Base-by-base conservation (phyloP, 805 yeast genomes). In the Kluyveromyces dobzhanskii region DNA sequence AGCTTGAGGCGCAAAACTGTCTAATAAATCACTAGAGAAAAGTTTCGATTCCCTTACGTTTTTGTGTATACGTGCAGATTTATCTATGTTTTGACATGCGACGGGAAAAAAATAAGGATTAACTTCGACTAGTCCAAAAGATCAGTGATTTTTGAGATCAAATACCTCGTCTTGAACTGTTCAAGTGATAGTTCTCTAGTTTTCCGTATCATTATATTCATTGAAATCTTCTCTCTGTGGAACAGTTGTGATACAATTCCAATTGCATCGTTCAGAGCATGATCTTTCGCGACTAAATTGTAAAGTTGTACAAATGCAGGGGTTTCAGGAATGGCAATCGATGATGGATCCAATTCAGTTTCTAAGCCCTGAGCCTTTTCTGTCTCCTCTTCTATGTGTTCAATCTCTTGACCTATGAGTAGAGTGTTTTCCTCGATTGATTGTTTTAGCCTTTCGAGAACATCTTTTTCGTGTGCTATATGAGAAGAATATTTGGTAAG, bases 231-330 rank as follows among this genome's bases (percentile, higher is more conserved):
- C 13, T 47, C 49, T 13, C 47, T 40, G 38, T 46, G 48, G 13
- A 56, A 38, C 33, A 55, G 24, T 18, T 47, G 40, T 9, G 47
- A 37, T 8, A 87, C 63, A 9, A 76, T 67, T 41, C 72, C 67
- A 4, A 76, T 63, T 0, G 88, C 67, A 53, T 88, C 95, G 23
- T 73, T 72, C n/a, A 79, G 70, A 1, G 94, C 84, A 43, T 71
- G 69, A 38, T 82, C 84, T 29, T 75, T 79, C 14, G 87, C 71
- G 0, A 75, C 74, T 1, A 80, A 62, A 16, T 44, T 39, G 30
- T 56, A 54, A n/a, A 57, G 39, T 39, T 85, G 94, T 41, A 73
- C 69, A 39, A 71, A 67, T 1, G 71, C 78, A 0, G 66, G 62
- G 1, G 76, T 71, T 39, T 73, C 78, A 0, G 78, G 75, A 26